Evolutionary conservation across 768 basidiomycete species (phyloP), one percentile per base, ranked within the genome.

Genomic region (Lepiota venenata): DNA sequence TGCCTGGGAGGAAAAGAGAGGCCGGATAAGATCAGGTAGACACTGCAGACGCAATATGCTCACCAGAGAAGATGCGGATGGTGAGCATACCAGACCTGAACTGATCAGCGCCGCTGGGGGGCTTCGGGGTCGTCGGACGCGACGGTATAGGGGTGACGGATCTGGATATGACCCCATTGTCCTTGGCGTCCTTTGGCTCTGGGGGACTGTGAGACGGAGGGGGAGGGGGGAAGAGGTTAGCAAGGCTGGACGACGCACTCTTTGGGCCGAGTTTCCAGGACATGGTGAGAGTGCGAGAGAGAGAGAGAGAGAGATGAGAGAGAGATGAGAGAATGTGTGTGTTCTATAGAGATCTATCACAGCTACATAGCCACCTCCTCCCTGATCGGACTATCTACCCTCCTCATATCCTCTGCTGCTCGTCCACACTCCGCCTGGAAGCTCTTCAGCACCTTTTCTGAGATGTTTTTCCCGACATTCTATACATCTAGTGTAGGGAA

Each of bases 51-150:
- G 68, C 45, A 48, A 44, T 29, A 66, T 49, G 62, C 82, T 58
- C 58, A 90, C 90, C 91, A 62, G 89, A 94, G 74, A 95, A 95
- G 66, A 99, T 93, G 57, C 93, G 85, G 69, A 99, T 94, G 58
- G 92, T 95, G 62, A 98, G 85, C 80, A 95, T 86, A 47, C 96
- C 96, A 42, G 83, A 88, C 69, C 91, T 81, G 61, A 90, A 88
- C 67, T 87, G 83, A 61, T 84, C 82, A 49, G 75, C 60, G 29
- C 74, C 75, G 66, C 74, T 66, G 53, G 72, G 72, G 2, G 82
- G 76, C 64, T 81, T 87, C 18, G 91, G 90, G 0, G 90, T 91
- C 4, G 82, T 81, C n/a, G 90, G 86, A 21, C 90, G 79, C 11
- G 90, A 92, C 20, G 87, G 86, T 59, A 91, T 83, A 50, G 90